Evolutionary conservation across 441 rosid genomes (phyloP), one percentile per base, ranked within the genome.

Genomic region (Mallotus repandus): DNA sequence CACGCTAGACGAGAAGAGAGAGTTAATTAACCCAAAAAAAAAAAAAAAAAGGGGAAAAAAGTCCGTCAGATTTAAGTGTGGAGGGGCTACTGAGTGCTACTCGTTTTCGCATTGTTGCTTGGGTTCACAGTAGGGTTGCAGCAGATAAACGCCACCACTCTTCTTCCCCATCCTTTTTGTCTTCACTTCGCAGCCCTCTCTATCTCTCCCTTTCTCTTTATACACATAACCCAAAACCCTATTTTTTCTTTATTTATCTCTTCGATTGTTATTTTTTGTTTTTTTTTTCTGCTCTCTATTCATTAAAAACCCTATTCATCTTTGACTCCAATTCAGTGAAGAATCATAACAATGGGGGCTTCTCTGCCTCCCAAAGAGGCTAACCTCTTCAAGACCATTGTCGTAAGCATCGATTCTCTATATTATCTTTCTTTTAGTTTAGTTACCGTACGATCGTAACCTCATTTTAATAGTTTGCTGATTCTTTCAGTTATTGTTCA

Each of bases 281-380:
- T 38, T 4, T 38, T 38, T 38, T 38, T 4, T 38, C 41, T 38
- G 41, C 41, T 38, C 5, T 38, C 7, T 38, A 4, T 38, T 38
- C 41, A 38, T 0, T 4, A 4, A 38, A 38, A 38, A 38, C 5
- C 41, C 41, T 38, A 38, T 38, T 38, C 41, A 38, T 38, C 41
- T 38, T 38, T 38, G 41, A 38, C 41, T 38, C 41, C 41, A 38
- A 11, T 52, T 49, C 13, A 45, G 9, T 45, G 11, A 45, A 45
- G 11, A 46, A 25, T 7, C 41, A 38, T 14, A 72, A 61, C 81
- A 86, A 94, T 94, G 99, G 99, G 98, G 62, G 94, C 98, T 76
- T 89, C 99, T 58, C 86, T 97, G 87, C 99, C 99, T 84, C 88
- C 97, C 62, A 97, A 97, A 84, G 99, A 97, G 87, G 99, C 99